Base-by-base conservation (phyloP, 768 basidiomycete genomes). In the Hericium erinaceus region DNA sequence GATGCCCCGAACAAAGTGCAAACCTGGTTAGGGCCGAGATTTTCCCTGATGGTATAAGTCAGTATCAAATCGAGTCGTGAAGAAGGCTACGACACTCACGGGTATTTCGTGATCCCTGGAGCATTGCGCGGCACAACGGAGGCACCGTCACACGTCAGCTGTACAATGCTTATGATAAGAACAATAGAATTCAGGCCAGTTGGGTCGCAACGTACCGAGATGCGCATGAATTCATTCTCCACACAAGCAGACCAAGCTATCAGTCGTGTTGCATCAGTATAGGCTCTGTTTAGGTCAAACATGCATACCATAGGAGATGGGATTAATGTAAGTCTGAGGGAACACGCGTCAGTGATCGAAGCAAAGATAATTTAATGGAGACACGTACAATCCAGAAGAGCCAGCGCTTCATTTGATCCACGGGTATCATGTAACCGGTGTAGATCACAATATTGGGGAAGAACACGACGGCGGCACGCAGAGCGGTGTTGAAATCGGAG, bases 181-280 rank as follows among this genome's bases (percentile, higher is more conserved):
- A 46, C 4, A 20, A n/a, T 15, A 16, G 11, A 39, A 16, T 71
- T 89, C 91, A 2, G 80, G 71, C 48, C 92, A 69, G 28, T 7
- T 7, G n/a, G 15, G n/a, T 8, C 33, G 12, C 46, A 9, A 54
- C 60, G 11, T 61, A 63, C 62, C 15, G 53, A 48, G 52, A 84
- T 80, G 11, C 80, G 80, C 75, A 76, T 79, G 70, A 95, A 93
- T 67, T 95, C 93, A 67, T 94, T 95, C 70, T 87, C 83, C 84
- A 95, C 87, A 46, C 80, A 74, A 2, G 81, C 84, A 60, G 86
- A 81, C 79, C 88, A 93, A 0, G 81, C 54, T 55, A 41, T n/a
- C 15, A 28, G 20, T 44, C 7, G 39, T n/a, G 39, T 6, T 10
- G 7, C 6, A 46, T 46, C 7, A 46, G 44, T 46, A 46, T 7